These are phyloP conservation scores for Tympanopsis confertula DNA, from an alignment of 2,329 filamentous ascomycete species.

Conservation along the genomic window DNA sequence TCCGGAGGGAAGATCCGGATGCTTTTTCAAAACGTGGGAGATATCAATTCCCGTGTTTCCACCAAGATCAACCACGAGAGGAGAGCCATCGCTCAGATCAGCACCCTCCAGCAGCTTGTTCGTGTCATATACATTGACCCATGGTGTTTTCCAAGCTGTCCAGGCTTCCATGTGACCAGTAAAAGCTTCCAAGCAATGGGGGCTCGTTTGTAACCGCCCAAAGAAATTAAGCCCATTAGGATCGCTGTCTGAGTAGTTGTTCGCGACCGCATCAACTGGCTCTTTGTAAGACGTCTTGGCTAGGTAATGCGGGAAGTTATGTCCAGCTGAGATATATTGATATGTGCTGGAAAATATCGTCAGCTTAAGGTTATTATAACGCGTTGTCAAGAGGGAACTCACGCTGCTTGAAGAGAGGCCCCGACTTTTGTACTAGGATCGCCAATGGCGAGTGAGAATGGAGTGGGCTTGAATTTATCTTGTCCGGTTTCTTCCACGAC, in stretches of 20 bases:
- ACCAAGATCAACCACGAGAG: constrained; percentile 23
- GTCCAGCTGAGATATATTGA: constrained; percentile 14
- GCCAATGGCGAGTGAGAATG: constrained; percentile 16
- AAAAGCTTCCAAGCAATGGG: constrained; percentile 15
- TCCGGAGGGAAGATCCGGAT: constrained; percentile 17
- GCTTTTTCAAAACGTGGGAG: constrained; percentile 13
- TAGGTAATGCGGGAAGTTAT: constrained; percentile 18
- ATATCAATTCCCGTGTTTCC: constrained; percentile 24
- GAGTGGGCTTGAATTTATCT: constrained; percentile 16
- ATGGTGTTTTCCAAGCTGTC: constrained; percentile 17
- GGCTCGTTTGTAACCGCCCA: constrained; percentile 15
- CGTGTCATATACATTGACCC: constrained; percentile 18
- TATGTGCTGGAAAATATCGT: too few relatives aligned
- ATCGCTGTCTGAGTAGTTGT: constrained; percentile 11
- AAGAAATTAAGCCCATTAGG: constrained; percentile 17
- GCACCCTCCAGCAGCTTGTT: constrained; percentile 8
- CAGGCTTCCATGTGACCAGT: constrained; percentile 21
- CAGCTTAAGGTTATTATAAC: too few relatives aligned
- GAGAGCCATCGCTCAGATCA: constrained; percentile 5
- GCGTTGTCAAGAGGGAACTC: constrained; percentile 1
- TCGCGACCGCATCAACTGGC: constrained; percentile 12
- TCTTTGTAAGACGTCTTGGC: constrained; percentile 18
- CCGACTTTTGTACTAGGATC: constrained; percentile 16
- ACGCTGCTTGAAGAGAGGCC: constrained; percentile 16
- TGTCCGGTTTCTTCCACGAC: constrained; percentile 15